These are phyloP conservation scores for Trichosanthes cucumerina DNA, from an alignment of 306 rosid species.

Conservation along the genomic window DNA sequence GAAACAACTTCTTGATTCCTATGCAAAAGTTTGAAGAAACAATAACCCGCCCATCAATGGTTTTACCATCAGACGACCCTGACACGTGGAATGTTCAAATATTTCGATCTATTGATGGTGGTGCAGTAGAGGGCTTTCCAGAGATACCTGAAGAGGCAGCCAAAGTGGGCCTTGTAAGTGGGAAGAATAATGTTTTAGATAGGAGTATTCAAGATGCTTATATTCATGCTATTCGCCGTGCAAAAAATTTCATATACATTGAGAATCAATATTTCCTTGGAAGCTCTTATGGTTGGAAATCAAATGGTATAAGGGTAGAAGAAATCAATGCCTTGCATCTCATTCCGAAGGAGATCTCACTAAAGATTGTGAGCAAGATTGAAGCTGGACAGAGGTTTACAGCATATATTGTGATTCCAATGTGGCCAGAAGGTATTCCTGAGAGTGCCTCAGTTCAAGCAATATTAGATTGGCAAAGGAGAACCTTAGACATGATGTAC, in stretches of 20 bases:
- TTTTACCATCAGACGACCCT: slow-evolving; percentile 9
- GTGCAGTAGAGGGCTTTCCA: slow-evolving; percentile 69
- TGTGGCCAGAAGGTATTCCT: slow-evolving; percentile 95
- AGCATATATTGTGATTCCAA: slow-evolving; percentile 69
- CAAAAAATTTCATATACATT: slow-evolving; percentile 73
- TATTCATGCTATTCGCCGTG: slow-evolving; percentile 64
- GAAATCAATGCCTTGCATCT: slow-evolving; percentile 71
- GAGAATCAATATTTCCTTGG: slow-evolving; percentile 87
- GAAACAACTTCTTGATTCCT: slow-evolving; percentile 29
- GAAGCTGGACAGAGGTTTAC: slow-evolving; percentile 62
- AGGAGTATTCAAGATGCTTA: slow-evolving; percentile 77
- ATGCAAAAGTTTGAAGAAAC: slow-evolving; percentile 13
- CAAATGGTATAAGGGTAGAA: slow-evolving; percentile 36
- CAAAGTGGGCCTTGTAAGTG: slow-evolving; percentile 49
- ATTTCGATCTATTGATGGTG: slow-evolving; percentile 75
- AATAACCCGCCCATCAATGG: slow-evolving; percentile 18
- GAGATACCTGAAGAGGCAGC: slow-evolving; percentile 28
- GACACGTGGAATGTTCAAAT: slow-evolving; percentile 71
- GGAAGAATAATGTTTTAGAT: slow-evolving; percentile 58
- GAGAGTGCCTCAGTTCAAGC: slow-evolving; percentile 78
- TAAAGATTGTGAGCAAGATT: slow-evolving; percentile 79
- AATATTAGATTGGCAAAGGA: slow-evolving; percentile 76
- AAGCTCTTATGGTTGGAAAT: slow-evolving; percentile 72
- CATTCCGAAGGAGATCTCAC: slow-evolving; percentile 66
- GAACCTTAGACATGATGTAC: slow-evolving; percentile 88